phyloP scores from a whole-genome alignment of 495 filamentous ascomycete genomes.

The Cercophora newfieldiana region DNA sequence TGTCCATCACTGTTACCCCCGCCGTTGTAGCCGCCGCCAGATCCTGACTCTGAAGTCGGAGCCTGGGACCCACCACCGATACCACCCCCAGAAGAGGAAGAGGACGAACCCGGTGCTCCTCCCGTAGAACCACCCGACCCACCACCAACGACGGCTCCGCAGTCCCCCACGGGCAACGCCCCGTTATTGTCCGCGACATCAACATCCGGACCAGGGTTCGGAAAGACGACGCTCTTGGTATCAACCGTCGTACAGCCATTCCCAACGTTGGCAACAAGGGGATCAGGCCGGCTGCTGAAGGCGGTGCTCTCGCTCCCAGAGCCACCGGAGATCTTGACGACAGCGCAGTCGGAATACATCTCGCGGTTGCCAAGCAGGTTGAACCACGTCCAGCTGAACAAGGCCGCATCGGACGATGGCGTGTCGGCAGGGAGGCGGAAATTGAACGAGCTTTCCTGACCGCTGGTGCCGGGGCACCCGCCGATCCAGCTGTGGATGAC shows the following conservation, averaged over 20 bases:
- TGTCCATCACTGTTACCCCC: too few species aligned
- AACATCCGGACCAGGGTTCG: slow-evolving; percentile 61
- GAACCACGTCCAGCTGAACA: slow-evolving; percentile 86
- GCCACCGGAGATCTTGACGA: slow-evolving; percentile 50
- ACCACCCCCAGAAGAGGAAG: not conserved
- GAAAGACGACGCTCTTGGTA: slow-evolving; percentile 54
- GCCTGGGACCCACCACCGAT: not conserved
- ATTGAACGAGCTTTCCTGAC: slow-evolving; percentile 19
- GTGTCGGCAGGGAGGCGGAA: slow-evolving; percentile 59
- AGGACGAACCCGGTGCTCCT: not conserved
- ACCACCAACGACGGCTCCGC: not conserved
- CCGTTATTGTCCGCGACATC: not conserved
- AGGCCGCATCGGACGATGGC: slow-evolving; percentile 56
- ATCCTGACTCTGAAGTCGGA: too few species aligned
- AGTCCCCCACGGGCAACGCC: slow-evolving; percentile 4
- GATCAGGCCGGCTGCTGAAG: slow-evolving; percentile 41
- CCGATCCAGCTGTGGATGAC: slow-evolving; percentile 44
- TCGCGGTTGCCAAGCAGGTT: slow-evolving; percentile 82
- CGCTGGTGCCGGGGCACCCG: slow-evolving; percentile 42
- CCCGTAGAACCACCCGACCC: not conserved
- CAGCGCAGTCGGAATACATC: slow-evolving; percentile 91
- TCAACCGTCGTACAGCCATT: slow-evolving; percentile 47
- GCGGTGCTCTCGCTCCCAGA: not conserved
- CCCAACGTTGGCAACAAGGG: slow-evolving; percentile 52
- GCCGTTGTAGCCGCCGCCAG: not conserved